phyloP scores from a whole-genome alignment of 371 early-diverging fungal species.

The Coemansia sp. region DNA sequence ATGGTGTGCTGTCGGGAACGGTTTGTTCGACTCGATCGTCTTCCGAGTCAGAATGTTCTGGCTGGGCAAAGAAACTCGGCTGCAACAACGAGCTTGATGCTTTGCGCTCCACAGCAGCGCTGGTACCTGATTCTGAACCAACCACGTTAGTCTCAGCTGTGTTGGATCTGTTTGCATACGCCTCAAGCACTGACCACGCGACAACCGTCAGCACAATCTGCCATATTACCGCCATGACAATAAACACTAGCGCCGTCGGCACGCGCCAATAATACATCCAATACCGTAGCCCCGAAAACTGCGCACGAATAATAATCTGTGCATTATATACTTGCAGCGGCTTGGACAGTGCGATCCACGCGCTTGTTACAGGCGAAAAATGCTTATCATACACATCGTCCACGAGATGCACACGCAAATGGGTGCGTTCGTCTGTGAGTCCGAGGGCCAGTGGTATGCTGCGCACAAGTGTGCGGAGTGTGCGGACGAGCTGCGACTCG shows the following conservation, averaged over 20 bases:
- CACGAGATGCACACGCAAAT: constrained; percentile 63
- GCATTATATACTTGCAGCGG: constrained; percentile 74
- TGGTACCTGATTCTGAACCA: not conserved
- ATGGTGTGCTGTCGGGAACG: constrained; percentile 6
- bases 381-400: constrained; percentile 50
- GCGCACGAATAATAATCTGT: constrained; percentile 68
- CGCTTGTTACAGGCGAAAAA: constrained; percentile 60
- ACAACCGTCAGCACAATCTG: constrained; percentile 67
- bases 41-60: not conserved
- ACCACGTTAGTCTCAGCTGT: not conserved
- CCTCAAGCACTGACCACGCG: constrained; percentile 65
- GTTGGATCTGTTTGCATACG: constrained; percentile 24
- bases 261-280: constrained; percentile 84
- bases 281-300: constrained; percentile 84
- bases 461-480: constrained; percentile 62
- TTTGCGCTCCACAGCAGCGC: not conserved
- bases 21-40: not conserved
- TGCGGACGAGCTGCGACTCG: constrained; percentile 67
- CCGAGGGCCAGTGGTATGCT: constrained; percentile 70
- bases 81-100: not conserved
- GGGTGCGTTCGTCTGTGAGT: constrained; percentile 66
- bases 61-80: constrained; percentile 7
- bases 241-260: constrained; percentile 68
- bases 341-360: constrained; percentile 64
- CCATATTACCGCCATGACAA: constrained; percentile 70